phyloP scores from a whole-genome alignment of 108 stramenopile genomes.

The Skeletonema menzelii region DNA sequence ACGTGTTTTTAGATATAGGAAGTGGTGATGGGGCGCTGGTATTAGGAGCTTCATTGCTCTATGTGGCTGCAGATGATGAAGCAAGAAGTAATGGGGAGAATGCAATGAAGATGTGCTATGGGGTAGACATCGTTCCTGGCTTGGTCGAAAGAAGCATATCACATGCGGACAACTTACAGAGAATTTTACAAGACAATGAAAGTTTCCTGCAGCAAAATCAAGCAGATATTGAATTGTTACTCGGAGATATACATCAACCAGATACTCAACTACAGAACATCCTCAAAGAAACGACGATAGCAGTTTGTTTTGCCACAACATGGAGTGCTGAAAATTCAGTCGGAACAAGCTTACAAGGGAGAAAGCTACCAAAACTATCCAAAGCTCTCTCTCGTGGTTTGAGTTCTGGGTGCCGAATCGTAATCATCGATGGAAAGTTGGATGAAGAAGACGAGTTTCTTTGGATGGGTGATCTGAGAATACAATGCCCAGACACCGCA shows the following conservation, averaged over 20 bases:
- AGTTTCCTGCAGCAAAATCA: neutral
- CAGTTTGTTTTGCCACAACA: constrained; percentile 49
- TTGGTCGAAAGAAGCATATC: constrained; percentile 25
- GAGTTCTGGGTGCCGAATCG: constrained; percentile 16
- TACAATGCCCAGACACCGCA: constrained; percentile 43
- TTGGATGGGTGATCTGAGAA: constrained; percentile 29
- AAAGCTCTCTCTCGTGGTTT: constrained; percentile 12
- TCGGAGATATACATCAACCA: constrained; percentile 21
- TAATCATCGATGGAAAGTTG: constrained; percentile 38
- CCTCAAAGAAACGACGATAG: constrained; percentile 32
- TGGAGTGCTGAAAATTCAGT: constrained; percentile 29
- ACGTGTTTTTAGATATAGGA: constrained; percentile 44
- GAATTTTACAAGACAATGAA: constrained; percentile 3
- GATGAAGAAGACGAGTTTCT: constrained; percentile 27
- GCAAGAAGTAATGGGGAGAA: neutral
- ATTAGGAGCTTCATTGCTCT: constrained; percentile 38
- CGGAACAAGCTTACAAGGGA: constrained; percentile 10
- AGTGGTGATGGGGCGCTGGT: constrained; percentile 42
- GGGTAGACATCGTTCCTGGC: constrained; percentile 38
- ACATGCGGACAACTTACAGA: constrained; percentile 10
- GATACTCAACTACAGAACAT: neutral
- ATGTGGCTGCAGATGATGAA: constrained; percentile 3
- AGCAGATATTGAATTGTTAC: constrained; percentile 15
- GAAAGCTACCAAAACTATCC: constrained; percentile 26
- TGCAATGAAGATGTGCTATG: constrained; percentile 21